These are phyloP conservation scores for Asterella californica DNA, from an alignment of 225 moss, liverwort and hornwort genomes.

Conservation along the genomic window DNA sequence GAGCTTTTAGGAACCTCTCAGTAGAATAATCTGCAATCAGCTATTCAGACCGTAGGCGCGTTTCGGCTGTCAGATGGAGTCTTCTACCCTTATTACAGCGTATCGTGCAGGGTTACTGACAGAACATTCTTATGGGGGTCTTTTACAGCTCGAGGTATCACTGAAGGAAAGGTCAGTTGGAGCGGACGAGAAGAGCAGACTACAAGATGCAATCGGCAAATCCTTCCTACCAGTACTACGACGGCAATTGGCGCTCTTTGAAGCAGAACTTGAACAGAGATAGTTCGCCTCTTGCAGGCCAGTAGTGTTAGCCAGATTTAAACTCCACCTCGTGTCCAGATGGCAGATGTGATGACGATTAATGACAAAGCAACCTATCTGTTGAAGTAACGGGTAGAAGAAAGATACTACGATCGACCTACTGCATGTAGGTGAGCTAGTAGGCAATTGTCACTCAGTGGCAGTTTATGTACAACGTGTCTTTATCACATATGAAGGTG, in stretches of 20 bases:
- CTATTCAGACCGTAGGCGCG: background rate
- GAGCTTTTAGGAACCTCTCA: background rate
- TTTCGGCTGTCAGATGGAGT: background rate
- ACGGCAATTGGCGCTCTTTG: conserved; percentile 73
- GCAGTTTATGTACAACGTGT: background rate
- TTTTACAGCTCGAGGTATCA: conserved; percentile 53
- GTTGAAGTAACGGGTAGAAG: background rate
- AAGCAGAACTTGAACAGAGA: conserved; percentile 77
- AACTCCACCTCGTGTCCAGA: background rate
- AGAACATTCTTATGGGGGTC: background rate
- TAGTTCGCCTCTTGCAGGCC: conserved; percentile 19
- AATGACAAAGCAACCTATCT: background rate
- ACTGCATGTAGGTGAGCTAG: background rate
- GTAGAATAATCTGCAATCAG: background rate
- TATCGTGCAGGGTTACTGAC: too few species aligned
- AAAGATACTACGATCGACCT: background rate
- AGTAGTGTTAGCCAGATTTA: background rate
- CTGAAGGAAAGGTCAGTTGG: conserved; percentile 51
- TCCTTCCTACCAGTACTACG: conserved; percentile 64
- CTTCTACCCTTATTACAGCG: background rate
- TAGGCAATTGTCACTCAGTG: background rate
- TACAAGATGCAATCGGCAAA: conserved; percentile 53
- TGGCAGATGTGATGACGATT: background rate
- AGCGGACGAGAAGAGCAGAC: conserved; percentile 40
- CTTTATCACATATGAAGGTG: background rate